phyloP scores from a whole-genome alignment of 306 rosid genomes.

The Prunus mume region DNA sequence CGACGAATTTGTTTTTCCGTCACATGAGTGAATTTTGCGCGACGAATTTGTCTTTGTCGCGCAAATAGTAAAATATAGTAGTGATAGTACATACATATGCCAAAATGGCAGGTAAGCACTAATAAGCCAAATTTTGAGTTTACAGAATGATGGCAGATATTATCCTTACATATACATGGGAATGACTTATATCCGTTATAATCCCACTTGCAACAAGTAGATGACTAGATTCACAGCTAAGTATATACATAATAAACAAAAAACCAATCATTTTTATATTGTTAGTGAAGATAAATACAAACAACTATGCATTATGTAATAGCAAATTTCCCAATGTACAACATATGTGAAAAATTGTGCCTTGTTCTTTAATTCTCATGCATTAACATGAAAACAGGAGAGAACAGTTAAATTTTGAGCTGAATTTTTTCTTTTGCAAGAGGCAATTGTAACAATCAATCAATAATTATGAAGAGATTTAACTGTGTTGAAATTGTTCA shows the following conservation, averaged over 20 bases:
- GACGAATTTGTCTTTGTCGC: too few relatives aligned
- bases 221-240: slow-evolving; percentile 59
- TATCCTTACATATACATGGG: slow-evolving; percentile 67
- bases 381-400: background rate
- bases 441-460: background rate
- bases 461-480: background rate
- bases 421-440: background rate
- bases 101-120: background rate
- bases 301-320: background rate
- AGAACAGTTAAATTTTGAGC: too few relatives aligned
- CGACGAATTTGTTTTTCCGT: too few relatives aligned
- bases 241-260: slow-evolving; percentile 48
- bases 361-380: background rate
- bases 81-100: too few relatives aligned
- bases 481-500: background rate
- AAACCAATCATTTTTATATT: slow-evolving; percentile 12
- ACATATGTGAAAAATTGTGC: too few relatives aligned
- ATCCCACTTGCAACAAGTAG: slow-evolving; percentile 77
- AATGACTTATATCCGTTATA: slow-evolving; percentile 58
- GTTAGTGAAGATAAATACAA: background rate
- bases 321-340: background rate
- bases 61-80: too few relatives aligned
- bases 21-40: too few relatives aligned
- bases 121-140: slow-evolving; percentile 11
- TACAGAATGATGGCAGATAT: slow-evolving; percentile 16